Conservation (phyloP, 2,329 filamentous ascomycete species). For the Stachybotrys echinatus region DNA sequence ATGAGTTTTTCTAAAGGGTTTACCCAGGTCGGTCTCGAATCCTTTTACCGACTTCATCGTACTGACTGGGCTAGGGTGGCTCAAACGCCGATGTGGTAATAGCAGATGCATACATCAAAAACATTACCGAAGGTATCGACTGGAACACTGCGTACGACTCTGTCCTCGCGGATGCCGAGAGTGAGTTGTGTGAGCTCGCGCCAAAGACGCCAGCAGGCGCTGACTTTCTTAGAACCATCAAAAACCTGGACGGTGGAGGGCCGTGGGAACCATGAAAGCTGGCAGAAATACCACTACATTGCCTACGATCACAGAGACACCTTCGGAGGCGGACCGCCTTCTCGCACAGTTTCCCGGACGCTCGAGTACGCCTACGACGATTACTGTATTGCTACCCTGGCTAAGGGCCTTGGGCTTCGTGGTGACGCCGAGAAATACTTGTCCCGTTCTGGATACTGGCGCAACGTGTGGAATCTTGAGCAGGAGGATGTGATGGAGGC, state of each 20-base stretch:
- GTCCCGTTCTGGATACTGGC: slow-evolving; percentile 60
- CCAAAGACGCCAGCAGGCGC: background rate
- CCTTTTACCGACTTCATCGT: background rate
- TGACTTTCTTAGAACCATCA: slow-evolving; percentile 27
- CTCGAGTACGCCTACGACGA: slow-evolving; percentile 80
- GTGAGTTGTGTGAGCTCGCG: slow-evolving; percentile 36
- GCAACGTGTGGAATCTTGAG: slow-evolving; percentile 54
- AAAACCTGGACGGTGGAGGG: slow-evolving; percentile 66
- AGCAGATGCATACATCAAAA: slow-evolving; percentile 67
- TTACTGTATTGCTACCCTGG: slow-evolving; percentile 63
- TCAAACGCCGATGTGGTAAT: slow-evolving; percentile 71
- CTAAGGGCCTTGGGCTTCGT: slow-evolving; percentile 48
- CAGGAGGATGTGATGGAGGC: slow-evolving; percentile 22
- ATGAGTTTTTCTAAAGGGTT: slow-evolving; percentile 74
- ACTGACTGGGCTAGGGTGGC: slow-evolving; percentile 51
- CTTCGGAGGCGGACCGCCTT: slow-evolving; percentile 58
- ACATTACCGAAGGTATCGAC: slow-evolving; percentile 56
- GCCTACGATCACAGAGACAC: slow-evolving; percentile 63
- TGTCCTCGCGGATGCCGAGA: slow-evolving; percentile 66
- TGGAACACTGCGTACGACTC: slow-evolving; percentile 71
- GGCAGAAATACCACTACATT: slow-evolving; percentile 69
- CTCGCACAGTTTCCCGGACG: slow-evolving; percentile 66
- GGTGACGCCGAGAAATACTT: slow-evolving; percentile 55
- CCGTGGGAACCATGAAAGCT: slow-evolving; percentile 64
- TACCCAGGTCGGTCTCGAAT: slow-evolving; percentile 28